Evolutionary conservation across 2,329 filamentous ascomycete species (phyloP), one percentile per base, ranked within the genome.

Genomic region (Mycosphaerella sp.): DNA sequence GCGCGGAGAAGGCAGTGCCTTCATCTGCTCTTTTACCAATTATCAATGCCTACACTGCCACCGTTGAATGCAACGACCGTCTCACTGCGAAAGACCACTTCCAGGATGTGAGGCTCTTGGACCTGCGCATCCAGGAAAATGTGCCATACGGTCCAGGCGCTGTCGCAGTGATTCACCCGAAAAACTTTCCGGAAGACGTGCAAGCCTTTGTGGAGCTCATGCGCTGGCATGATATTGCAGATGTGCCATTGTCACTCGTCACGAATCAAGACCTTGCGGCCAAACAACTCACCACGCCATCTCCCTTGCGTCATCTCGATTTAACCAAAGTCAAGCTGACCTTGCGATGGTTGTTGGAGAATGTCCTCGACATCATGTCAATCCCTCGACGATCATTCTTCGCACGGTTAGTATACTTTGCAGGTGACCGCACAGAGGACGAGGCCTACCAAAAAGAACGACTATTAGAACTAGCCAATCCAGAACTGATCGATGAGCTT

Each of bases 331-430:
- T 63, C 51, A 52, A 57, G 34, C 61, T 77, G 47, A 94, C 89
- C 0, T 70, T 97, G 1, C 81, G 91, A 25, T 76, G 80, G 37
- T 78, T 98, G 0, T 75, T 98, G 4, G 84, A 82, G 2, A 83
- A 94, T 65, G 87, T 90, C 61, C 76, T 97, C 14, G 93, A 98
- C 68, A 85, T 98, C 58, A 89, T 85, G 52, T 84, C 89, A 2
- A 91, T 97, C 41, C 93, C 93, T 0, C 85, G 87, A 2, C 85
- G 93, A 35, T 85, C 81, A 2, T 96, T 98, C 72, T 89, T 98
- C 64, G 78, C 85, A 10, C 77, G 82, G 16, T 80, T 96, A 49
- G 80, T 85, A 0, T 82, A 89, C 66, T 89, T 89, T 63, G 86
- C 89, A 1, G 70, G 74, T 0, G 80, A 94, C 61, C 67, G 73